phyloP scores from a whole-genome alignment of 257 asterid genomes.

The Fraxinus cuspidata region DNA sequence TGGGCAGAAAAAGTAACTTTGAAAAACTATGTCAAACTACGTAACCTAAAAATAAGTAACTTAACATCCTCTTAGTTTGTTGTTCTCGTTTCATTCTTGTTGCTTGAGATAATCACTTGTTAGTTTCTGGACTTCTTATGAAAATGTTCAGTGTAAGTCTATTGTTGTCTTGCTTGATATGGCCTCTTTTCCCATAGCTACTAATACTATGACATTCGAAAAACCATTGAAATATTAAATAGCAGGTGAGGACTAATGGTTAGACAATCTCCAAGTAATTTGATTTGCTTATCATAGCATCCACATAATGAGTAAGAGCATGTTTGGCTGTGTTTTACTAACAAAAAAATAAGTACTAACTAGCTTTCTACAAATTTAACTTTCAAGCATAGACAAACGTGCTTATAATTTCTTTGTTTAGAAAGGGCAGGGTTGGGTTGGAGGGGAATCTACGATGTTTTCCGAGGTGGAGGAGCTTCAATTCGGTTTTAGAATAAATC shows the following conservation, averaged over 20 bases:
- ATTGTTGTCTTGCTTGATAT: background rate
- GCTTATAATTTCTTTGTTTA: background rate
- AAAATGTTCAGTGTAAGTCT: background rate
- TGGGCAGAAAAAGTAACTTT: too few relatives aligned
- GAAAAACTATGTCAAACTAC: too few relatives aligned
- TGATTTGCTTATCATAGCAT: background rate
- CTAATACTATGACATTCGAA: background rate
- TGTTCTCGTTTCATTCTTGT: background rate
- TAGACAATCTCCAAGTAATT: too few relatives aligned
- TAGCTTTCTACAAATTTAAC: too few relatives aligned
- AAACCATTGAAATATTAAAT: background rate
- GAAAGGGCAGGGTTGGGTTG: background rate
- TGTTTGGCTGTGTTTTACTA: too few relatives aligned
- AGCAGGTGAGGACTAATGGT: background rate
- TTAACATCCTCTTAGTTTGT: too few relatives aligned
- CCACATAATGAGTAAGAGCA: background rate
- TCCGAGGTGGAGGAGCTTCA: background rate
- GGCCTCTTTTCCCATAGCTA: background rate
- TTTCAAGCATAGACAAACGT: too few relatives aligned
- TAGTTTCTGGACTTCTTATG: background rate
- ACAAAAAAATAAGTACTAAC: too few relatives aligned
- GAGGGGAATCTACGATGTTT: background rate
- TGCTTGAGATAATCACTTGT: background rate
- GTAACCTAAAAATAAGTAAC: too few relatives aligned
- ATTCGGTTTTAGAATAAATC: background rate